These are phyloP conservation scores for Trichocladium antarcticum DNA, from an alignment of 495 filamentous ascomycete genomes.

Conservation along the genomic window DNA sequence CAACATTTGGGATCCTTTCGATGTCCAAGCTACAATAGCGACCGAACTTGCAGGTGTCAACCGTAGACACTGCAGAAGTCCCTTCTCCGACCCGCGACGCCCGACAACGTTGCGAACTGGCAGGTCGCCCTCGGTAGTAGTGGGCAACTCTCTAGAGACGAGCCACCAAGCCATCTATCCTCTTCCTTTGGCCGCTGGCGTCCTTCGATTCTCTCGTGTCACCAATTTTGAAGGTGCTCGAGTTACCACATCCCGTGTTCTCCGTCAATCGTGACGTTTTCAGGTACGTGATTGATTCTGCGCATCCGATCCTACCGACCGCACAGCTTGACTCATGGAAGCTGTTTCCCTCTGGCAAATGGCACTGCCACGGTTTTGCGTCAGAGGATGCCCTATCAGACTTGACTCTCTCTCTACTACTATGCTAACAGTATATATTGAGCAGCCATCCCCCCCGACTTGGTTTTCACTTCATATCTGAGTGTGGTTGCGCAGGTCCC, in stretches of 20 bases:
- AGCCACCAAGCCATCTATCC: slow-evolving; percentile 24
- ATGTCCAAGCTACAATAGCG: slow-evolving; percentile 26
- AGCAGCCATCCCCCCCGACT: slow-evolving; percentile 5
- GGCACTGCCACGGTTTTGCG: no score
- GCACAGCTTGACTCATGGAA: slow-evolving; percentile 4
- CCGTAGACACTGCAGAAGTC: slow-evolving; percentile 18
- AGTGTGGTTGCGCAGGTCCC: slow-evolving; percentile 11
- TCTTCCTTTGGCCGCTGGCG: slow-evolving; percentile 42
- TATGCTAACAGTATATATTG: not conserved
- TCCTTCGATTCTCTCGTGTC: slow-evolving; percentile 39
- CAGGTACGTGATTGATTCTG: slow-evolving; percentile 1
- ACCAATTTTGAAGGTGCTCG: slow-evolving; percentile 26
- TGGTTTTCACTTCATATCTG: slow-evolving; percentile 1
- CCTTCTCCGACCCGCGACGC: slow-evolving; percentile 5
- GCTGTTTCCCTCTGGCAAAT: not conserved
- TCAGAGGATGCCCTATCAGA: no score
- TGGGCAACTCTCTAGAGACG: slow-evolving; percentile 35
- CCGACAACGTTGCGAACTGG: slow-evolving; percentile 18
- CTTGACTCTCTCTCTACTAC: not conserved
- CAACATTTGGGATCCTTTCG: slow-evolving; percentile 12
- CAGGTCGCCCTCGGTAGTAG: slow-evolving; percentile 40
- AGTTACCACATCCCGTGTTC: not conserved
- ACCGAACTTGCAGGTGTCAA: slow-evolving; percentile 21
- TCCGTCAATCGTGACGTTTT: not conserved
- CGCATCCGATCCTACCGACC: not conserved